Percentiles rank a stretch among this genome's conserved stretches.
Evolutionary conservation across 768 basidiomycete genomes (phyloP).

Genomic region (Russula brevipes): DNA sequence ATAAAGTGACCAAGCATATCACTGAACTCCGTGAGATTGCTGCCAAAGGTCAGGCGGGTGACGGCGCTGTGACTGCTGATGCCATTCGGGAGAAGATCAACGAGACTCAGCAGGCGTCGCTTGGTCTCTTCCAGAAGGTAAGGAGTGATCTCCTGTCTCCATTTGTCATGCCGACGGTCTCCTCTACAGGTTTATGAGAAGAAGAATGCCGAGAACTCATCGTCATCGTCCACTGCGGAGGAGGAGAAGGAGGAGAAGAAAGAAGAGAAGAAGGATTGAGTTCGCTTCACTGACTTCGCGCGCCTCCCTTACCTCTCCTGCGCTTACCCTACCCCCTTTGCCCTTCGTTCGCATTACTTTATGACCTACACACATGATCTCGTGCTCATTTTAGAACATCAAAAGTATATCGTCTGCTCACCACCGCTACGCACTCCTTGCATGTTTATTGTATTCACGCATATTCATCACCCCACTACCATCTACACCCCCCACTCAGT

Average conservation of each 20-base stretch:
- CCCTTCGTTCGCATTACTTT: constrained; percentile 11
- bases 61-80: constrained; percentile 76
- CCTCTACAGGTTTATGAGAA: constrained; percentile 69
- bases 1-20: constrained; percentile 87
- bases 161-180: background rate
- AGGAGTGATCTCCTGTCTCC: background rate
- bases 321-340: background rate
- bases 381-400: constrained; percentile 23
- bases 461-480: constrained; percentile 7
- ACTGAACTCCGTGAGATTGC: constrained; percentile 84
- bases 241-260: constrained; percentile 46
- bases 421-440: constrained; percentile 16
- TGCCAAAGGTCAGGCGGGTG: constrained; percentile 83
- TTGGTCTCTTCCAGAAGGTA: constrained; percentile 92
- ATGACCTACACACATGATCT: constrained; percentile 11
- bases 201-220: constrained; percentile 63
- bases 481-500: constrained; percentile 25
- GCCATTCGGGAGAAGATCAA: constrained; percentile 87
- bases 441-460: constrained; percentile 23
- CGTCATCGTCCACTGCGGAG: constrained; percentile 36
- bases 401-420: constrained; percentile 22
- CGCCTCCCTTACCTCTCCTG: background rate
- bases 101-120: constrained; percentile 91
- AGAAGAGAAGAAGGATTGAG: constrained; percentile 84
- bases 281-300: constrained; percentile 1